Evolutionary conservation across 2,329 filamentous ascomycete species (phyloP).

Genomic region (Venturia oleaginea): DNA sequence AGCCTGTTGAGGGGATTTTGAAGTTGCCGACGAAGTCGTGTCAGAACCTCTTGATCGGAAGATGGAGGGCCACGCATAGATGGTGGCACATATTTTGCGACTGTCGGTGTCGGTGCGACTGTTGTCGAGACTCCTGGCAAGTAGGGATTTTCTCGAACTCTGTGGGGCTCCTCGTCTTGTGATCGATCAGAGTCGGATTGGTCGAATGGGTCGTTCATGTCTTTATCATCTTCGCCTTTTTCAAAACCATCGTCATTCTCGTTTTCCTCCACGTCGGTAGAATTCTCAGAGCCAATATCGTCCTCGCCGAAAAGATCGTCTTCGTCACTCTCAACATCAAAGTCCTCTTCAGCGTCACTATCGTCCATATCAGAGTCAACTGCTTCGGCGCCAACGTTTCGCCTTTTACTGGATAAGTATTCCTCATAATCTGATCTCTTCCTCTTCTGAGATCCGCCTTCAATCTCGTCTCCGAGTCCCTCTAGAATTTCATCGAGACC

Average conservation of each 20-base stretch:
- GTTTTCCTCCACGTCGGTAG: conserved; percentile 28
- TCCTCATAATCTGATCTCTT: conserved; percentile 50
- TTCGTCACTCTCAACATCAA: conserved; percentile 18
- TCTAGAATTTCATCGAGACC: conserved; percentile 72
- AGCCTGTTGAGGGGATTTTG: conserved; percentile 89
- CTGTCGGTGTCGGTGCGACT: conserved; percentile 29
- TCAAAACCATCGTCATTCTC: conserved; percentile 21
- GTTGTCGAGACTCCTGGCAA: conserved; percentile 71
- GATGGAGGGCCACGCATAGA: conserved; percentile 60
- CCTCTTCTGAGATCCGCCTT: conserved; percentile 43
- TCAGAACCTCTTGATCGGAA: conserved; percentile 57
- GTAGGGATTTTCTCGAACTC: conserved; percentile 75
- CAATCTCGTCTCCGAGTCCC: conserved; percentile 46
- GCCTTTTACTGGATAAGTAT: conserved; percentile 49
- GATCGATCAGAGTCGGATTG: conserved; percentile 24
- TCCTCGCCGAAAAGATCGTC: conserved; percentile 24
- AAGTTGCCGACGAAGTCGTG: conserved; percentile 65
- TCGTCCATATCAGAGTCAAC: conserved; percentile 21
- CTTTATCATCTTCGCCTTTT: conserved; percentile 22
- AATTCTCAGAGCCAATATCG: conserved; percentile 22
- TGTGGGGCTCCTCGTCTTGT: conserved; percentile 22
- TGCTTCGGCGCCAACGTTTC: conserved; percentile 18
- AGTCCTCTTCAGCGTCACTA: conserved; percentile 24
- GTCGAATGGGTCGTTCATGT: conserved; percentile 21
- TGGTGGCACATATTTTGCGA: conserved; percentile 79